Evolutionary conservation across 2,329 filamentous ascomycete genomes (phyloP), one percentile per base, ranked within the genome.

Genomic region (Tolypocladium inflatum): DNA sequence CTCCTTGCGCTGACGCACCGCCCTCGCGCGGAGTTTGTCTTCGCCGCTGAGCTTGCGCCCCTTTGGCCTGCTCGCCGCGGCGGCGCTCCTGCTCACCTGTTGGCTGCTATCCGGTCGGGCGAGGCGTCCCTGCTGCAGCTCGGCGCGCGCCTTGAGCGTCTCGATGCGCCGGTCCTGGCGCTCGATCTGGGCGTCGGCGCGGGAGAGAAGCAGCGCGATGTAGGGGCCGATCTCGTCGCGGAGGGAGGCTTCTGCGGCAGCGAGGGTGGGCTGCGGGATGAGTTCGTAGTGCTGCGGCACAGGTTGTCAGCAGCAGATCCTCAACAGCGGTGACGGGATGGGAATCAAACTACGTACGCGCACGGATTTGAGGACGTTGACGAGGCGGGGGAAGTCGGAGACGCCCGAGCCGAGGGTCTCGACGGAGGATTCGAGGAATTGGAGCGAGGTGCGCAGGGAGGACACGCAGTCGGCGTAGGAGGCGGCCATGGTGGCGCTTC

Each of bases 151-250:
- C 64, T 92, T 90, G 41, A 96, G 80, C 1, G 87, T 87, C 68
- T 95, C 87, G 71, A 96, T 90, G 63, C 90, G 88, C 8, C 91
- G 85, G 56, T 89, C 89, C 48, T 93, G 85, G 59, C 90, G 89
- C 65, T 92, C 90, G 43, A 95, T 82, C 67, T 96, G 88, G 62
- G 87, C 85, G 63, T 91, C 86, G n/a, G 91, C 90, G 63, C 91
- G 87, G 62, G 86, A 82, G 55, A 97, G 85, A 2, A 97, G 83
- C 59, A 85, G 83, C 37, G 86, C 79, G 62, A 96, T 89, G 71
- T 91, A 91, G 10, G 92, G 92, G n/a, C 88, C 87, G 64, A 96
- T 94, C 70, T 96, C 91, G 67, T 90, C 89, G 65, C 91, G 87
- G 21, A 97, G 84, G 5, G 90, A 87, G 63, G 89, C 80, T 73